phyloP scores from a whole-genome alignment of 495 filamentous ascomycete genomes.

The Penicillium coffeae region DNA sequence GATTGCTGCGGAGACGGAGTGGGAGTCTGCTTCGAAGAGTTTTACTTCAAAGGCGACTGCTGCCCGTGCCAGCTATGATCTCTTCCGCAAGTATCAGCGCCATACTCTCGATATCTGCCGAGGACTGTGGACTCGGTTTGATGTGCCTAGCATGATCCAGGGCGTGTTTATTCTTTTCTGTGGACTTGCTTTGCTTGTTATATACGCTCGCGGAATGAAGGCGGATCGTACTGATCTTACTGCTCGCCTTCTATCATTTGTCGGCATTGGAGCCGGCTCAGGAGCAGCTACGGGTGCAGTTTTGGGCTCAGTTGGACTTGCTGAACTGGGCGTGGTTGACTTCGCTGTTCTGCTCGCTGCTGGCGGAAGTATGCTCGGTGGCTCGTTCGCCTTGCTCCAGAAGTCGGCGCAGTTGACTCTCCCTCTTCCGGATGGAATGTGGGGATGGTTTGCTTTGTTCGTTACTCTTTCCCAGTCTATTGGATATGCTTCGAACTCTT shows the following conservation, averaged over 20 bases:
- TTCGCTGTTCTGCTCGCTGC: constrained; percentile 45
- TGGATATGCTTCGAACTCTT: constrained; percentile 96
- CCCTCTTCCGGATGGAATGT: constrained; percentile 74
- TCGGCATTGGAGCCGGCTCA: constrained; percentile 37
- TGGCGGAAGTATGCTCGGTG: constrained; percentile 60
- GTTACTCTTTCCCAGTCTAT: constrained; percentile 79
- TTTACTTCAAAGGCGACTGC: constrained; percentile 32
- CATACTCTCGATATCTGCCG: constrained; percentile 79
- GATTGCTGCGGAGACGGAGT: constrained; percentile 47
- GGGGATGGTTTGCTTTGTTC: constrained; percentile 79
- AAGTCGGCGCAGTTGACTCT: constrained; percentile 44
- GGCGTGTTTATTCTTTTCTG: constrained; percentile 69
- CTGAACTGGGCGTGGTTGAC: constrained; percentile 27
- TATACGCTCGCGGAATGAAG: constrained; percentile 64
- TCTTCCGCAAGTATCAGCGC: constrained; percentile 69
- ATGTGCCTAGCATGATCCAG: constrained; percentile 75
- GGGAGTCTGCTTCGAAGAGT: constrained; percentile 37
- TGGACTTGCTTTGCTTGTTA: constrained; percentile 60
- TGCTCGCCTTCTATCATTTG: constrained; percentile 42
- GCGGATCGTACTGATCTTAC: constrained; percentile 52
- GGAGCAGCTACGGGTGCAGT: constrained; percentile 35
- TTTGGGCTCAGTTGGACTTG: constrained; percentile 19
- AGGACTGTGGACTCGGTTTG: constrained; percentile 84
- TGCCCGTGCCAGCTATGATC: constrained; percentile 46
- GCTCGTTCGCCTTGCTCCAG: constrained; percentile 51